Conservation (phyloP, 2,329 filamentous ascomycete genomes). For the Escovopsis sp. region DNA sequence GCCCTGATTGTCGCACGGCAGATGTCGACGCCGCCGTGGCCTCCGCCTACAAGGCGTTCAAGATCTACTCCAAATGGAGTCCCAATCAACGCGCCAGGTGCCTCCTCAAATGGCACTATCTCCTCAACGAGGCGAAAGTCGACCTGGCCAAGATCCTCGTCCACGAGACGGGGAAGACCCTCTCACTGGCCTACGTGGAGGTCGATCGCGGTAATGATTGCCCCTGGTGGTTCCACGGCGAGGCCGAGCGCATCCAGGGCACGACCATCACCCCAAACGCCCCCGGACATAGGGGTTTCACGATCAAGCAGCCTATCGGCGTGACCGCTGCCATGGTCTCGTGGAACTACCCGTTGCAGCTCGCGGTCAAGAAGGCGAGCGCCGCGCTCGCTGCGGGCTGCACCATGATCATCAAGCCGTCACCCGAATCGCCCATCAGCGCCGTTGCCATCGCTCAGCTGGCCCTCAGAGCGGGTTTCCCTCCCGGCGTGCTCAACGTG, state of each 20-base stretch:
- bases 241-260: slow-evolving; percentile 39
- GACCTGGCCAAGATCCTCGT: slow-evolving; percentile 26
- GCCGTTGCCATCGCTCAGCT: slow-evolving; percentile 55
- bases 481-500: slow-evolving; percentile 51
- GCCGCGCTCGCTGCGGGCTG: slow-evolving; percentile 56
- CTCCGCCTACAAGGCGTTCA: slow-evolving; percentile 22
- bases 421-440: slow-evolving; percentile 60
- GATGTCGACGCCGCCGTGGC: slow-evolving; percentile 25
- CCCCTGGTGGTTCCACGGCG: slow-evolving; percentile 41
- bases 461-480: slow-evolving; percentile 57
- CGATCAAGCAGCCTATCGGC: slow-evolving; percentile 42
- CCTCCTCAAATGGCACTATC: slow-evolving; percentile 21
- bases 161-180: slow-evolving; percentile 42
- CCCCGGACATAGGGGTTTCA: slow-evolving; percentile 51
- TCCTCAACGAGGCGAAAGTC: slow-evolving; percentile 20
- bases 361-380: slow-evolving; percentile 31
- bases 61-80: slow-evolving; percentile 22
- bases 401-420: slow-evolving; percentile 61
- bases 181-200: slow-evolving; percentile 38
- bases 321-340: slow-evolving; percentile 21
- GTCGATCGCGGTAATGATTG: slow-evolving; percentile 40
- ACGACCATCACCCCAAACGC: slow-evolving; percentile 38
- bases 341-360: slow-evolving; percentile 46
- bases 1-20: slow-evolving; percentile 29
- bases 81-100: slow-evolving; percentile 21